These are phyloP conservation scores for Hymenoscyphus fraxineus DNA, from an alignment of 2,329 filamentous ascomycete species.

Conservation along the genomic window DNA sequence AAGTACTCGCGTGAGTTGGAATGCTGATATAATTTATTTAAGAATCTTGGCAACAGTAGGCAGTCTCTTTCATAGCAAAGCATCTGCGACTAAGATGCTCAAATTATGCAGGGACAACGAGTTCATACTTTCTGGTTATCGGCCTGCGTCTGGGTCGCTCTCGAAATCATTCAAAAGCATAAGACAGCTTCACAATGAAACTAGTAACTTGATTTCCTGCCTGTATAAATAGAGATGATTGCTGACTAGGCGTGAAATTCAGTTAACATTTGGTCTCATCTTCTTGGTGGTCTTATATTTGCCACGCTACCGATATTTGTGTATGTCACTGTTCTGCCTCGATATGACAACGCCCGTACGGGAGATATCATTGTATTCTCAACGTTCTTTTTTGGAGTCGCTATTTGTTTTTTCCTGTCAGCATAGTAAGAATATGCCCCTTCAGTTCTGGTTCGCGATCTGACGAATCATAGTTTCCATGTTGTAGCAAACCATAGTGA, in stretches of 20 bases:
- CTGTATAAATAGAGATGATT: background rate
- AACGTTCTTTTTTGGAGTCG: slow-evolving; percentile 39
- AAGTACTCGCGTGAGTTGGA: background rate
- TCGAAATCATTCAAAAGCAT: slow-evolving; percentile 11
- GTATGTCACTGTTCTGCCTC: slow-evolving; percentile 29
- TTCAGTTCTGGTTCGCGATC: background rate
- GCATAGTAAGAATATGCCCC: slow-evolving; percentile 30
- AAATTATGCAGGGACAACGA: background rate
- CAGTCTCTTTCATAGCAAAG: background rate
- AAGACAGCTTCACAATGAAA: slow-evolving; percentile 15
- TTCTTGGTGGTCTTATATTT: slow-evolving; percentile 41
- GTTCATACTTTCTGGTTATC: slow-evolving; percentile 3
- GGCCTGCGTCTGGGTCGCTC: slow-evolving; percentile 13
- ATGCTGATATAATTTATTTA: background rate
- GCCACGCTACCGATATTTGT: slow-evolving; percentile 29
- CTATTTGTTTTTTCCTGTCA: slow-evolving; percentile 40
- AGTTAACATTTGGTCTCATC: slow-evolving; percentile 43
- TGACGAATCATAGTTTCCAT: slow-evolving; percentile 29
- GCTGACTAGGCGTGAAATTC: slow-evolving; percentile 27
- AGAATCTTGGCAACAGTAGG: slow-evolving; percentile 3
- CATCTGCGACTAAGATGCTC: background rate
- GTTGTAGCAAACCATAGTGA: slow-evolving; percentile 40
- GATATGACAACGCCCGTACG: slow-evolving; percentile 35
- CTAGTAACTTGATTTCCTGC: slow-evolving; percentile 1
- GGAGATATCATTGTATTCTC: slow-evolving; percentile 39